Evolutionary conservation across 257 asterid species (phyloP), one percentile per base, ranked within the genome.

Genomic region (Solanum neorickii): DNA sequence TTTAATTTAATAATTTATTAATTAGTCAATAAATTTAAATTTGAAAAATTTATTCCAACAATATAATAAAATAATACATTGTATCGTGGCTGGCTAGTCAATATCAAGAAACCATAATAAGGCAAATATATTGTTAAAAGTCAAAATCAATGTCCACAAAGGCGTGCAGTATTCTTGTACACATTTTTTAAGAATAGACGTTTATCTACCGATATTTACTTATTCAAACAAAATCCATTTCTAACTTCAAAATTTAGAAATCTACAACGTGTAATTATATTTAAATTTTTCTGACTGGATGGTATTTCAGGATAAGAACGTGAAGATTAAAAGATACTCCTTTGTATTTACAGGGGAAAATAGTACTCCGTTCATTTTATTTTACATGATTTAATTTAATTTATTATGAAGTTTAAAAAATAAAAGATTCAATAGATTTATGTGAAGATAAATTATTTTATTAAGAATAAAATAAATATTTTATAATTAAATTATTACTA

Each of bases 71-170:
- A 46, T 16, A 46, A 21, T 18, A 39, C 21, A 41, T 21, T 12
- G 4, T 80, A 80, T 46, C 18, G 14, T 27, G 14, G 83, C 65
- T 14, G 39, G 39, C 23, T 44, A 15, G 25, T 15, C 41, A n/a
- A 9, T 8, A 47, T 47, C 39, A 29, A 16, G 20, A 46, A 80
- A 47, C 4, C 15, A 29, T 80, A 16, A 29, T 47, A 47, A 27
- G 23, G 44, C 20, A 80, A 47, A 44, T 78, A 3, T 9, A 11
- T 46, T 16, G 27, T 46, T 8, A 46, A 47, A 80, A 80, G 20
- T 80, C 85, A 37, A 47, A 73, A 80, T 6, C 33, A 49, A 46
- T 80, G 69, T 47, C 85, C 44, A 80, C 29, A 80, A 80, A 29
- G 27, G 68, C 12, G 29, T 80, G 69, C 44, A 18, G 18, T 80